A percentile compares a stretch with the other conserved stretches of the same genome.
Evolutionary conservation across 2,329 filamentous ascomycete genomes (phyloP).

Genomic region (Arthrobotrys entomopaga): DNA sequence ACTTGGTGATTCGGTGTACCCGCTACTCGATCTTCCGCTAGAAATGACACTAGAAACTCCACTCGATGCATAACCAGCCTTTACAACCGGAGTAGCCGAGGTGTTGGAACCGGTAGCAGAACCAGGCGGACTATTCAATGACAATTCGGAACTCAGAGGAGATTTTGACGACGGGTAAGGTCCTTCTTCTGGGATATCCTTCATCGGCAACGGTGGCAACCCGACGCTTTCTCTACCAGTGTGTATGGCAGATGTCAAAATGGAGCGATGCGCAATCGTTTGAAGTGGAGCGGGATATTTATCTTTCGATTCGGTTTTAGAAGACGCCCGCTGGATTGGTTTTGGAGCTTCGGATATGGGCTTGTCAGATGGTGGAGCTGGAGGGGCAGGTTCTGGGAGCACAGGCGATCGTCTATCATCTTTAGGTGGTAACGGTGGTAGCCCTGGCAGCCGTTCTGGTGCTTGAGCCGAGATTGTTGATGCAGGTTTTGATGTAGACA

Average conservation of each 20-base stretch:
- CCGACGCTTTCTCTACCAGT: conserved; percentile 42
- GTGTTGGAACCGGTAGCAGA: conserved; percentile 17
- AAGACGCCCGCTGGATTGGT: conserved; percentile 33
- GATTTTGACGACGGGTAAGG: conserved; percentile 39
- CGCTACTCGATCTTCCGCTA: conserved; percentile 43
- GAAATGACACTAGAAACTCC: conserved; percentile 48
- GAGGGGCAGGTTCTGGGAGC: conserved; percentile 7
- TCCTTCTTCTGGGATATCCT: conserved; percentile 52
- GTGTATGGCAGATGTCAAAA: conserved; percentile 30
- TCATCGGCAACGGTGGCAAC: conserved; percentile 45
- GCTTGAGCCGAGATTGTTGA: conserved; percentile 11
- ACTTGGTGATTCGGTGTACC: conserved; percentile 36
- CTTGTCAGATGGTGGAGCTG: conserved; percentile 15
- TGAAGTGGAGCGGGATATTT: conserved; percentile 37
- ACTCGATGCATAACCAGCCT: conserved; percentile 36
- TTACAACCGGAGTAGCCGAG: conserved; percentile 11
- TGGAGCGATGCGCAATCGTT: conserved; percentile 47
- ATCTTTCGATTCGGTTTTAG: conserved; percentile 36
- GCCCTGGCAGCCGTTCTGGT: conserved; percentile 29
- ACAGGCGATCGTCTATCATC: conserved; percentile 34
- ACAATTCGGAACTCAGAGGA: conserved; percentile 24
- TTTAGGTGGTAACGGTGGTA: conserved; percentile 32
- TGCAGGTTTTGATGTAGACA: conserved; percentile 13
- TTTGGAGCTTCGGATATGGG: conserved; percentile 35
- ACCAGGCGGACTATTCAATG: background rate